Conservation (phyloP, 1,284 basidiomycete species). For the Erythrobasidium hasegawianum region DNA sequence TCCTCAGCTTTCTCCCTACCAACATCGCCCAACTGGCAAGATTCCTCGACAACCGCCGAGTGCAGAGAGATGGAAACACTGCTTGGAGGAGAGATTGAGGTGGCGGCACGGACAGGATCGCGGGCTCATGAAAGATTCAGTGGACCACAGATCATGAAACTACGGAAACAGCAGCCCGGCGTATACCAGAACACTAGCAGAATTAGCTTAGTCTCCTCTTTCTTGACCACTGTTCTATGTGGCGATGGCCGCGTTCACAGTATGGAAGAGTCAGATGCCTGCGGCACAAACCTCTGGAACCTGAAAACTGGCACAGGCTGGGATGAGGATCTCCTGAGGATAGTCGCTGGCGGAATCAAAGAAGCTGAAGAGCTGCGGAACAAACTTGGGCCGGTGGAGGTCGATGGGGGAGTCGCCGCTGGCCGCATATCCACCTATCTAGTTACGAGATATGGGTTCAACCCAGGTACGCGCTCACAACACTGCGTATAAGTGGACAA, state of each 20-base stretch:
- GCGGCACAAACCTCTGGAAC: conserved; percentile 79
- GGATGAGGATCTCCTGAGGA: conserved; percentile 61
- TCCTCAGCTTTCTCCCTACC: conserved; percentile 66
- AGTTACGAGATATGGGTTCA: conserved; percentile 71
- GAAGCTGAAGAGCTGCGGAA: conserved; percentile 62
- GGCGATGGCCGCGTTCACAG: conserved; percentile 55
- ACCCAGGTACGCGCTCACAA: conserved; percentile 56
- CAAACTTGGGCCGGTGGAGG: conserved; percentile 72
- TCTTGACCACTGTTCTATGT: conserved; percentile 72
- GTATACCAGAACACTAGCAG: conserved; percentile 64
- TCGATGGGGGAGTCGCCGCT: conserved; percentile 64
- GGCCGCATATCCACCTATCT: conserved; percentile 69
- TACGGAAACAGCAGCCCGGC: conserved; percentile 57
- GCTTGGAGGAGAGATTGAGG: conserved; percentile 64
- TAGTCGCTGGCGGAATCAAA: conserved; percentile 50
- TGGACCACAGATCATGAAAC: conserved; percentile 75
- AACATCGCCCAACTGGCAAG: conserved; percentile 84
- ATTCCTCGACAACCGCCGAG: conserved; percentile 74
- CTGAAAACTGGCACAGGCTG: conserved; percentile 62
- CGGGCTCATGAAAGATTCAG: conserved; percentile 85
- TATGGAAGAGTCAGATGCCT: conserved; percentile 75
- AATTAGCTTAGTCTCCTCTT: conserved; percentile 77
- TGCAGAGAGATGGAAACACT: conserved; percentile 65
- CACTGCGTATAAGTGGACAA: neutral
- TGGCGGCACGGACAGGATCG: conserved; percentile 74